Evolutionary conservation across 2,329 filamentous ascomycete species (phyloP), one percentile per base, ranked within the genome.

Genomic region (Teratosphaeria viscida): DNA sequence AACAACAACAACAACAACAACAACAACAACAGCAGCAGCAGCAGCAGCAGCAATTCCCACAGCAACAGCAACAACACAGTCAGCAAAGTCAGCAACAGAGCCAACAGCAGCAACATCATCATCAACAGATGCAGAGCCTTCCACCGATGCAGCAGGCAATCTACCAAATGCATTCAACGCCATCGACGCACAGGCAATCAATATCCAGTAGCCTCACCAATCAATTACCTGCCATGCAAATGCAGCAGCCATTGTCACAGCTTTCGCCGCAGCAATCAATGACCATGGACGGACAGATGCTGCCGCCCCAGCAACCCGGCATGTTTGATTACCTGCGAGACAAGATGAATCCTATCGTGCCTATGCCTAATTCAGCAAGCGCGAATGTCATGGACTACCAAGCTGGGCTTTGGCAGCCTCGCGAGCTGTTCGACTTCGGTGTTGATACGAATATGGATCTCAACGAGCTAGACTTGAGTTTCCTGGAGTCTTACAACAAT

Each of bases 401-500:
- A 53, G 60, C 60, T 56, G 76, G 75, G 4, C 73, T 74, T 35
- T 74, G 71, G 63, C 78, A 76, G 5, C 76, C 77, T 14, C 73
- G 76, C 26, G 76, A 77, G 10, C 69, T 77, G 10, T 71, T 78
- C 63, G 77, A 78, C 55, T 74, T 76, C 60, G 76, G 73, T 54
- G 74, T 78, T 16, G 73, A 78, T 58, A 73, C 76, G 47, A 75
- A 77, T 58, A 70, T 78, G 58, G 75, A 76, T 52, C 67, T 79
- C 19, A 77, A 75, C 56, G 76, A 77, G 57, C 63, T 77, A 34
- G 77, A 79, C 62, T 67, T 78, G 47, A 73, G 71, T 52, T 73
- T 78, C 52, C 69, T 78, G 5, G 76, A 78, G 56, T 73, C 74
- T 10, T 78, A 78, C 65, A 78, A 76, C 62, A 73, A 75, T 12